Evolutionary conservation across 2,329 filamentous ascomycete genomes (phyloP).

Genomic region (Colletotrichum sp.): DNA sequence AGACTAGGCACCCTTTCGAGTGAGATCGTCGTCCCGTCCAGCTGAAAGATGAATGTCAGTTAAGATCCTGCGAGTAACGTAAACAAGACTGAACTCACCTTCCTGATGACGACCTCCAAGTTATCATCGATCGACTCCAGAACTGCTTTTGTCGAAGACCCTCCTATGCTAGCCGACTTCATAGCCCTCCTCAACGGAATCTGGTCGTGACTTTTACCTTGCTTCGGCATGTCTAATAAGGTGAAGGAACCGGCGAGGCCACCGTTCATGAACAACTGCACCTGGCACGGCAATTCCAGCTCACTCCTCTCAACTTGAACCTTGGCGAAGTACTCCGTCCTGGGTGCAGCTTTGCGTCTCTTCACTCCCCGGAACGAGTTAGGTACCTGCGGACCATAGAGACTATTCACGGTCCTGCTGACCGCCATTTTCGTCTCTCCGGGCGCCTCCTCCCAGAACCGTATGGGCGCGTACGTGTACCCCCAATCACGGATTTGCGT

Average conservation of each 20-base stretch:
- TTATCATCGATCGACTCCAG: neutral
- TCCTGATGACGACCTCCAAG: constrained; percentile 37
- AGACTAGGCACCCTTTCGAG: constrained; percentile 36
- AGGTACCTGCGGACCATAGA: constrained; percentile 43
- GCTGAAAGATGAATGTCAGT: constrained; percentile 23
- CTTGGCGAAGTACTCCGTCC: constrained; percentile 38
- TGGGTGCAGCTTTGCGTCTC: neutral
- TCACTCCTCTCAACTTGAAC: constrained; percentile 40
- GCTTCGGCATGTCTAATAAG: constrained; percentile 40
- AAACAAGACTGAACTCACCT: constrained; percentile 26
- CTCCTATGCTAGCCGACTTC: neutral
- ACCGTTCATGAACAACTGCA: constrained; percentile 36
- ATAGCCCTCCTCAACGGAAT: constrained; percentile 32
- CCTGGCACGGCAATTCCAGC: constrained; percentile 39
- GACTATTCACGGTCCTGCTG: constrained; percentile 58
- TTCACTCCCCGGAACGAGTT: neutral
- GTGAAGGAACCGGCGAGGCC: constrained; percentile 34
- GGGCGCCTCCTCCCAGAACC: constrained; percentile 57
- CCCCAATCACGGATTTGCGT: constrained; percentile 37
- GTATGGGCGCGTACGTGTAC: constrained; percentile 46
- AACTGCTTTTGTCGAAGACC: neutral
- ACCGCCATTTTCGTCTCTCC: constrained; percentile 66
- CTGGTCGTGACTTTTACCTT: constrained; percentile 34
- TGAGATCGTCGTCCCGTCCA: constrained; percentile 34
- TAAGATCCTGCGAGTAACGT: neutral